phyloP scores from a whole-genome alignment of 148 eudicot genomes.

The Mesembryanthemum crystallinum region DNA sequence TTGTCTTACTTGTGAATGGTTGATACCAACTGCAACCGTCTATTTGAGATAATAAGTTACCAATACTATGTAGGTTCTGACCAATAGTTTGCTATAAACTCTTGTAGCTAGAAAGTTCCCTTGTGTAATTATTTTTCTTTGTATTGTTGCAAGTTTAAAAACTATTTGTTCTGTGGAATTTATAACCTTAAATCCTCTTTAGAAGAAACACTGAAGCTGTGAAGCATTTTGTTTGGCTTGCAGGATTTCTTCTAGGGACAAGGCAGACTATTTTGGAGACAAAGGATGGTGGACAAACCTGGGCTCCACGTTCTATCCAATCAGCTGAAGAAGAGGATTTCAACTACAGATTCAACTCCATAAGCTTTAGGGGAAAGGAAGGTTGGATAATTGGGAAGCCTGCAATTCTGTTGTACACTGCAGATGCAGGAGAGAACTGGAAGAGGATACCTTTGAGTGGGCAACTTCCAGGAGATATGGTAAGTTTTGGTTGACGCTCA shows the following conservation, averaged over 20 bases:
- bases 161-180: not conserved
- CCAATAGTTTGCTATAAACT: not conserved
- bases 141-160: not conserved
- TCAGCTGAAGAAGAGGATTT: constrained; percentile 99
- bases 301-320: constrained; percentile 74
- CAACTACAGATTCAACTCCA: constrained; percentile 89
- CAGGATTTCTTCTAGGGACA: constrained; percentile 91
- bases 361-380: constrained; percentile 90
- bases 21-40: not conserved
- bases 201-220: constrained; percentile 1
- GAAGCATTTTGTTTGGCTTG: constrained; percentile 39
- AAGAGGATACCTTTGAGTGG: constrained; percentile 83
- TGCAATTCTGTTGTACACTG: constrained; percentile 74
- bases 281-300: constrained; percentile 80
- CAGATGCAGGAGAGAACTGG: constrained; percentile 92
- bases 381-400: constrained; percentile 99
- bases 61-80: not conserved
- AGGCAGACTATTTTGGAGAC: constrained; percentile 96
- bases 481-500: constrained; percentile 17
- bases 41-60: not conserved
- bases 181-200: not conserved
- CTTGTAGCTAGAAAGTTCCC: not conserved
- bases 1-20: not conserved
- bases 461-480: constrained; percentile 98
- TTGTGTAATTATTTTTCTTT: not conserved